These are phyloP conservation scores for Draba incana DNA, from an alignment of 345 rosid species.

Conservation along the genomic window DNA sequence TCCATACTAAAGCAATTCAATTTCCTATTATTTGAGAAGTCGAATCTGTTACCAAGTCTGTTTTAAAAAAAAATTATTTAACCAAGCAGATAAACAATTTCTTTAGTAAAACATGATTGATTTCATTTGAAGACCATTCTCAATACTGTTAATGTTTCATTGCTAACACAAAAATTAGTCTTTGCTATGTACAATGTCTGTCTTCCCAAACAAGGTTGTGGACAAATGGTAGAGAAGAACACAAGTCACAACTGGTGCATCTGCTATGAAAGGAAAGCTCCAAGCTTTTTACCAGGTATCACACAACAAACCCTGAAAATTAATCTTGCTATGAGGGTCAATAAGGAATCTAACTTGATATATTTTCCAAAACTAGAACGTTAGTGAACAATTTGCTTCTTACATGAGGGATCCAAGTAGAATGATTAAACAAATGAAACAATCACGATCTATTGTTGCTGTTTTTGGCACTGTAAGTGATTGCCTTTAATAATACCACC, in stretches of 20 bases:
- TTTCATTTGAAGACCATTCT: background rate
- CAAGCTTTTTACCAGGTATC: constrained; percentile 98
- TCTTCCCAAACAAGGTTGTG: constrained; percentile 81
- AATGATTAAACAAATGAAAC: constrained; percentile 97
- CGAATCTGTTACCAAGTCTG: no score
- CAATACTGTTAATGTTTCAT: background rate
- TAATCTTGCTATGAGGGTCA: background rate
- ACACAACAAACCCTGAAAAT: constrained; percentile 1
- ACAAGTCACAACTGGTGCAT: constrained; percentile 86
- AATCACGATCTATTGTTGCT: constrained; percentile 62
- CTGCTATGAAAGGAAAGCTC: constrained; percentile 81
- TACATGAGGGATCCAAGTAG: constrained; percentile 96
- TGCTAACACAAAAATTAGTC: constrained; percentile 12
- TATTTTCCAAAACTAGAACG: constrained; percentile 55
- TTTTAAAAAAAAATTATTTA: no score
- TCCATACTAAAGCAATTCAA: no score
- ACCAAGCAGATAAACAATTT: no score
- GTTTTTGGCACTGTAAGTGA: constrained; percentile 79
- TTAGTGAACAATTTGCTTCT: constrained; percentile 84
- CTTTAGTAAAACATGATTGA: background rate
- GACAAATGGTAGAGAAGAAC: constrained; percentile 97
- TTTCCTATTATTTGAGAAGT: no score
- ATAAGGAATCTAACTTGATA: constrained; percentile 29
- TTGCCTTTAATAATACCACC: no score
- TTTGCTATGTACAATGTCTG: constrained; percentile 54